phyloP scores from a whole-genome alignment of 116 monocot genomes.

The Trichopus zeylanicus region DNA sequence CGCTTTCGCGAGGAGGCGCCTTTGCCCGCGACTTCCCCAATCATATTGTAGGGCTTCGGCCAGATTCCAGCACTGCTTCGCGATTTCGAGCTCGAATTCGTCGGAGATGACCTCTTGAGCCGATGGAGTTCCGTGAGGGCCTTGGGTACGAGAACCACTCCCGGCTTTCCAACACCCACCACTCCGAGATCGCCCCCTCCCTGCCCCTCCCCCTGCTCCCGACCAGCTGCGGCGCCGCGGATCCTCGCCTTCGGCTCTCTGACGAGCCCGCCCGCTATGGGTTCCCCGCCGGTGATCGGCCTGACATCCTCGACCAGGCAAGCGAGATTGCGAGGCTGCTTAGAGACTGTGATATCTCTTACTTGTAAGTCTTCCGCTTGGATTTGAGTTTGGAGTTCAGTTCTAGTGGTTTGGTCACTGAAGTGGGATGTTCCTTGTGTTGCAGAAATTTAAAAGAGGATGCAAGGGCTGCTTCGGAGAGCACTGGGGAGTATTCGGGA shows the following conservation, averaged over 20 bases:
- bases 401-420: neutral
- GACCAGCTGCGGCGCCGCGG: constrained; percentile 48
- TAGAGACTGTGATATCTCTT: constrained; percentile 60
- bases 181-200: constrained; percentile 71
- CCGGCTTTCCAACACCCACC: constrained; percentile 71
- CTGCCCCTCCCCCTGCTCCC: constrained; percentile 79
- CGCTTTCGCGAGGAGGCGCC: neutral
- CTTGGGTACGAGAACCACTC: constrained; percentile 44
- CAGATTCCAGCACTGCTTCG: neutral
- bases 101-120: neutral
- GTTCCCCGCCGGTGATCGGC: constrained; percentile 19
- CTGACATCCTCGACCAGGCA: constrained; percentile 47
- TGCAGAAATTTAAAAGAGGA: constrained; percentile 63
- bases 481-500: constrained; percentile 27
- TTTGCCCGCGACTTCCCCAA: neutral
- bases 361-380: constrained; percentile 48
- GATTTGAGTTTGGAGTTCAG: neutral
- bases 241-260: constrained; percentile 34
- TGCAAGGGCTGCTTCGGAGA: constrained; percentile 4
- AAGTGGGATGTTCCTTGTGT: neutral
- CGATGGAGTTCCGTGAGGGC: constrained; percentile 4
- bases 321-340: constrained; percentile 52
- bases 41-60: neutral
- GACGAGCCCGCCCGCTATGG: constrained; percentile 21
- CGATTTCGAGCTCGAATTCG: neutral